Base-by-base conservation (phyloP, 805 yeast genomes). In the Starmerella apicola region DNA sequence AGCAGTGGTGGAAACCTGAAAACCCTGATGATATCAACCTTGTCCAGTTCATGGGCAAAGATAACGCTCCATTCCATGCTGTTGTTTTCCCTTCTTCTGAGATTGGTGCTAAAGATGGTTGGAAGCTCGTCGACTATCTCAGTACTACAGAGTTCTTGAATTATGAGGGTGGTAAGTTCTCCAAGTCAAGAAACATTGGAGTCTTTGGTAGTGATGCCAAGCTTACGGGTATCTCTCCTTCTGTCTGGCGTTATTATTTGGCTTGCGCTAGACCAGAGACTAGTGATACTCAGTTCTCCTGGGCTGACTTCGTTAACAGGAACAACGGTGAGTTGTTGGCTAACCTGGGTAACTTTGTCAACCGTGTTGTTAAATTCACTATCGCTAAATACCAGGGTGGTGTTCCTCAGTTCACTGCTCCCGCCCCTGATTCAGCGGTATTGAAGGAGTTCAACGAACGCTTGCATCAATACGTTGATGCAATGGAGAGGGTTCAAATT, bases 41-140 rank as follows among this genome's bases (percentile, higher is more conserved):
- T 51, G 84, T 82, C 61, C 99, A 91, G 67, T 91, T 91, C 62
- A 91, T 91, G 99, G 99, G 99, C 63, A 91, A 91, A 62, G 99
- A 91, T 63, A 91, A 91, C 58, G 96, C 86, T 54, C 96, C 97
- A 24, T 91, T 91, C 83, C 99, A 91, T 60, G 81, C 95, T 1
- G 98, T 91, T 41, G 94, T 91, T 41, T 91, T 88, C 84, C 99
- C 99, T 44, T 78, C 93, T 32, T 66, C 94, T 21, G 80, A 78
- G 63, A 65, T 91, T 33, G 99, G 97, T 60, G 86, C 98, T 15
- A 63, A 70, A 16, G 88, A 88, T 42, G 55, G 68, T 35, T 91
- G 97, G 97, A 85, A 95, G 44, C 78, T 74, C 74, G 69, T 86
- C 51, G 82, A 84, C 56, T 95, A 86, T 61, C 65, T 91, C 51